A percentile compares a stretch with the other conserved stretches of the same genome.
Evolutionary conservation across 176 grass and related monocot genomes (phyloP).

Genomic region (Luzula sylvatica): DNA sequence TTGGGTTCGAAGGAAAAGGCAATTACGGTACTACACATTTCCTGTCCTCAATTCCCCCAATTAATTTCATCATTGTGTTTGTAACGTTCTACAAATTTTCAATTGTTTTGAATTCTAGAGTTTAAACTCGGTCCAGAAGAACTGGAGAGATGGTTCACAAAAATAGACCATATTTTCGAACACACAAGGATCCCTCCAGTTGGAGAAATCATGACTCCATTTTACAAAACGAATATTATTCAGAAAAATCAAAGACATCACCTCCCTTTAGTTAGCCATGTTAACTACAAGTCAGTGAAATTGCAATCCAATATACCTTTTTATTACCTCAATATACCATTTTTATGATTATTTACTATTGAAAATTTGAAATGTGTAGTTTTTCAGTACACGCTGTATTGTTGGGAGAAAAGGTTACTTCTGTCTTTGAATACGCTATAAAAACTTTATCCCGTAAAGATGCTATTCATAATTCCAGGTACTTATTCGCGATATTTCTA

Average conservation of each 20-base stretch:
- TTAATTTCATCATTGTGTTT: background rate
- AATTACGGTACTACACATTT: slow-evolving; percentile 41
- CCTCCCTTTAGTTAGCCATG: slow-evolving; percentile 78
- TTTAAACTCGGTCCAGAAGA: slow-evolving; percentile 80
- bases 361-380: slow-evolving; percentile 29
- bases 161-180: slow-evolving; percentile 96
- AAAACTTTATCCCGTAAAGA: slow-evolving; percentile 75
- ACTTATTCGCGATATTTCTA: background rate
- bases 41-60: background rate
- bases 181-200: slow-evolving; percentile 85
- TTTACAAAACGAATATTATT: slow-evolving; percentile 73
- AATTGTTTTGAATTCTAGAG: slow-evolving; percentile 23
- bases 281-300: slow-evolving; percentile 71
- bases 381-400: slow-evolving; percentile 83
- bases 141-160: slow-evolving; percentile 80
- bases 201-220: slow-evolving; percentile 75
- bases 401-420: slow-evolving; percentile 76
- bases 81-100: background rate
- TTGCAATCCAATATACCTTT: background rate
- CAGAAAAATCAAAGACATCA: slow-evolving; percentile 74
- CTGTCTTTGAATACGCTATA: slow-evolving; percentile 82
- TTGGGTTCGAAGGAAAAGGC: slow-evolving; percentile 97
- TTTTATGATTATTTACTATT: slow-evolving; percentile 1
- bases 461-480: slow-evolving; percentile 44
- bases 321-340: background rate